phyloP scores from a whole-genome alignment of 495 filamentous ascomycete species.

The Hypoxylon lienhwacheense region DNA sequence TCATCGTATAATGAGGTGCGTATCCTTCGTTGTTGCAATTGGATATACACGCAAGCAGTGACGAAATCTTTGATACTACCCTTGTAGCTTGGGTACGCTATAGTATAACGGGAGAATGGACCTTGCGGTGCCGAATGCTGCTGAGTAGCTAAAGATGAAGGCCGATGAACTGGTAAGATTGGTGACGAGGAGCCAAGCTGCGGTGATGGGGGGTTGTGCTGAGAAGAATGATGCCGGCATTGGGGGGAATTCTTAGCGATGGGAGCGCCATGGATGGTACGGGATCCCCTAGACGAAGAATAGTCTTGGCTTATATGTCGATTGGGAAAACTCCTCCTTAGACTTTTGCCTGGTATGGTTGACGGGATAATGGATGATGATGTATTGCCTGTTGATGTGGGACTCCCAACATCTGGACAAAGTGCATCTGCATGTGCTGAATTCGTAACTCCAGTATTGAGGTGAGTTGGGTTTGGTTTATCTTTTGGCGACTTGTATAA shows the following conservation, averaged over 20 bases:
- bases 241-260: not conserved
- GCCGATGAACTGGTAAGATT: conserved; percentile 26
- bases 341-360: conserved; percentile 16
- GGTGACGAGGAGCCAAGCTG: conserved; percentile 37
- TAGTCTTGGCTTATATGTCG: not conserved
- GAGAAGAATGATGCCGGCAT: conserved; percentile 9
- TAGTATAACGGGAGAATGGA: conserved; percentile 49
- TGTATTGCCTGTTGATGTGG: conserved; percentile 11
- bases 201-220: conserved; percentile 11
- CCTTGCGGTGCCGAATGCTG: conserved; percentile 20
- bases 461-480: not conserved
- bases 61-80: conserved; percentile 59
- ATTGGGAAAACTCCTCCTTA: not conserved
- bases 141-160: not conserved
- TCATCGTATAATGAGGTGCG: conserved; percentile 63
- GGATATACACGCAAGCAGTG: conserved; percentile 56
- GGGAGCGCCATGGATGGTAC: not conserved
- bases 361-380: conserved; percentile 36
- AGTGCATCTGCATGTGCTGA: not conserved
- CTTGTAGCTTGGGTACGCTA: conserved; percentile 59
- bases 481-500: conserved; percentile 24
- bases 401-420: conserved; percentile 7
- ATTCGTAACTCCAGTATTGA: not conserved
- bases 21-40: conserved; percentile 37
- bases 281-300: not conserved